Base-by-base conservation (phyloP, 306 rosid genomes). In the Fragaria ananassa region DNA sequence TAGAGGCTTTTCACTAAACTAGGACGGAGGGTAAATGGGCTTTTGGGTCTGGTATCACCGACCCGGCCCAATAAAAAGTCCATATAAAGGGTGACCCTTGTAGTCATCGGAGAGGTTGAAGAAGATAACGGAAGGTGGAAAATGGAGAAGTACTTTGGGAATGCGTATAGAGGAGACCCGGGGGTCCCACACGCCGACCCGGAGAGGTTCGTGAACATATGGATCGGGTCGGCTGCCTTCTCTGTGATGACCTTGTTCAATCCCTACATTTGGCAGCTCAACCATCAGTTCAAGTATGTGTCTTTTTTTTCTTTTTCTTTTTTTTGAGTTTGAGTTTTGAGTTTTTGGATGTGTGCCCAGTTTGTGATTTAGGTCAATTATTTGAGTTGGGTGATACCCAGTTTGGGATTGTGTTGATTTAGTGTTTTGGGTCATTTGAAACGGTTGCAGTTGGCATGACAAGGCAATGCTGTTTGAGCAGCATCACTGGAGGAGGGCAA, bases 101-200 rank as follows among this genome's bases (percentile, higher is more conserved):
- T 27, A 2, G 6, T 27, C 77, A 58, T 58, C n/a, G 77, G 44
- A 19, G 31, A 47, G 42, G 42, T 39, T 39, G 42, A 5, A 17
- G 66, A 68, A 72, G 80, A 68, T 53, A 68, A 76, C 74, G 56
- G 18, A 31, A 47, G 45, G 8, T 5, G n/a, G 78, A 27, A 31
- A 77, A 91, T 89, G 97, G 97, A 95, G 87, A 95, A 92, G 92
- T 92, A 90, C 60, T 95, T 92, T 76, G 97, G 97, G 19, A 89
- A 89, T 37, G 93, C 98, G 1, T 95, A 92, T 71, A 82, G 98
- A 1, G 98, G 97, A 56, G 98, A 95, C 86, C 97, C 97, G 1
- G 98, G 97, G 2, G 90, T 95, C 45, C 97, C 97, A 3, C 98
- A 90, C 25, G 70, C 93, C 3, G 95, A 82, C 41, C 79, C 88